phyloP scores from a whole-genome alignment of 2,329 filamentous ascomycete genomes.

The Cladophialophora immunda region DNA sequence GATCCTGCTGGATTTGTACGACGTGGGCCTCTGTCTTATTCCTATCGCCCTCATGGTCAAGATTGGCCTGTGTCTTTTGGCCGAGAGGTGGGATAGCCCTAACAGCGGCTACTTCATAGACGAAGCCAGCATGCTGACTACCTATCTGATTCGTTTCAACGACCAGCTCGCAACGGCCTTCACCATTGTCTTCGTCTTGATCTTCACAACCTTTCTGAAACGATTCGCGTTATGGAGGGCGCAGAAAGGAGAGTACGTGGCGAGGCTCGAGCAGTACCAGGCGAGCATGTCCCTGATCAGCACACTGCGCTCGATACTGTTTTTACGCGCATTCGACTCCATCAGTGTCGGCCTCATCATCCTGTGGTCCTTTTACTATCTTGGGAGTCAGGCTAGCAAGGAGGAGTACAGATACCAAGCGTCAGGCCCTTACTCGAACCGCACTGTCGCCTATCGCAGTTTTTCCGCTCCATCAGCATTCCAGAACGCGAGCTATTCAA shows the following conservation, averaged over 20 bases:
- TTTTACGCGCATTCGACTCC: constrained; percentile 21
- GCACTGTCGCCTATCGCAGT: constrained; percentile 8
- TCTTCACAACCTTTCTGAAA: constrained; percentile 25
- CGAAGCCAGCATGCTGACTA: constrained; percentile 19
- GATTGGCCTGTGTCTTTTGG: constrained; percentile 18
- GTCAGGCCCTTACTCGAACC: background rate
- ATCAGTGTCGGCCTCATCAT: constrained; percentile 13
- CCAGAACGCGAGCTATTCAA: background rate
- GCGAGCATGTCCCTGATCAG: constrained; percentile 23
- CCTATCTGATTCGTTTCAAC: constrained; percentile 22
- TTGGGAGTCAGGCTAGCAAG: constrained; percentile 26
- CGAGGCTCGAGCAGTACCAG: constrained; percentile 27
- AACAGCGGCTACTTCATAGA: constrained; percentile 10
- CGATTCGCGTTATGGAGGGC: constrained; percentile 28
- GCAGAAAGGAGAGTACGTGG: constrained; percentile 22
- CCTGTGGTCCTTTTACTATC: constrained; percentile 29
- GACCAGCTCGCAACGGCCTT: constrained; percentile 26
- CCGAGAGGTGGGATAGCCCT: constrained; percentile 12
- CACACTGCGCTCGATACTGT: constrained; percentile 23
- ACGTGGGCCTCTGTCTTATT: constrained; percentile 12
- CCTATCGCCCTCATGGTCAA: constrained; percentile 22
- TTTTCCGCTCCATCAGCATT: background rate
- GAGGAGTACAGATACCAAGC: constrained; percentile 10
- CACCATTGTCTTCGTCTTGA: constrained; percentile 30
- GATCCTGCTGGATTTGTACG: constrained; percentile 10